Conservation (phyloP, 108 stramenopile species). For the Nitzschia sp. region DNA sequence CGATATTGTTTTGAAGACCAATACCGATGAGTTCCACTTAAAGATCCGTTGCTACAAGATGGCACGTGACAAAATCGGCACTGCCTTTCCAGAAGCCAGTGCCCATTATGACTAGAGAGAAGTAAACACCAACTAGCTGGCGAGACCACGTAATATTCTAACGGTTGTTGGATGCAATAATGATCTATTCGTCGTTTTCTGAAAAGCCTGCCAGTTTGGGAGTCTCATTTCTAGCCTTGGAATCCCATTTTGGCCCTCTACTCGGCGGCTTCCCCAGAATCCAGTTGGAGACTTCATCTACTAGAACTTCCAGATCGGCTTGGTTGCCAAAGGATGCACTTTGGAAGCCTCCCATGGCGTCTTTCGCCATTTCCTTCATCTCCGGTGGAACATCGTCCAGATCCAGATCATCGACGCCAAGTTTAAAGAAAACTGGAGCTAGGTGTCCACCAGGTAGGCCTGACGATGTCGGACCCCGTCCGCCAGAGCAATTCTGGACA, state of each 20-base stretch:
- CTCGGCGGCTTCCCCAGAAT: slow-evolving; percentile 60
- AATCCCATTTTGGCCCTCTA: slow-evolving; percentile 8
- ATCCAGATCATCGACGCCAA: slow-evolving; percentile 56
- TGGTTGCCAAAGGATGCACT: slow-evolving; percentile 80
- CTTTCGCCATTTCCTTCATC: slow-evolving; percentile 65
- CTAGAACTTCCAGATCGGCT: slow-evolving; percentile 48
- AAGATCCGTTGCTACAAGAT: slow-evolving; percentile 73
- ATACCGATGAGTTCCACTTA: slow-evolving; percentile 56
- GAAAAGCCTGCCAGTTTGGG: slow-evolving; percentile 13
- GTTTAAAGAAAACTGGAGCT: slow-evolving; percentile 73
- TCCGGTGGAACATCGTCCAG: slow-evolving; percentile 46
- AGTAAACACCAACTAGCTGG: no score
- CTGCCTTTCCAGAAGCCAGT: slow-evolving; percentile 69
- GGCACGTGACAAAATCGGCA: slow-evolving; percentile 66
- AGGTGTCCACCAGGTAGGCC: slow-evolving; percentile 73
- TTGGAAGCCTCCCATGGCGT: slow-evolving; percentile 71
- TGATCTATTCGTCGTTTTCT: neutral
- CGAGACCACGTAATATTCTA: neutral
- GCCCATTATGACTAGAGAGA: slow-evolving; percentile 69
- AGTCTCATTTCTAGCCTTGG: neutral
- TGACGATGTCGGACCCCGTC: slow-evolving; percentile 31
- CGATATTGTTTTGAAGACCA: slow-evolving; percentile 57
- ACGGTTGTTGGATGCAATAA: neutral
- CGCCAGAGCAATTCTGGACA: slow-evolving; percentile 31
- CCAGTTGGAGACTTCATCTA: slow-evolving; percentile 72